Conservation (phyloP, 805 yeast species). For the Candida qinlingensis region DNA sequence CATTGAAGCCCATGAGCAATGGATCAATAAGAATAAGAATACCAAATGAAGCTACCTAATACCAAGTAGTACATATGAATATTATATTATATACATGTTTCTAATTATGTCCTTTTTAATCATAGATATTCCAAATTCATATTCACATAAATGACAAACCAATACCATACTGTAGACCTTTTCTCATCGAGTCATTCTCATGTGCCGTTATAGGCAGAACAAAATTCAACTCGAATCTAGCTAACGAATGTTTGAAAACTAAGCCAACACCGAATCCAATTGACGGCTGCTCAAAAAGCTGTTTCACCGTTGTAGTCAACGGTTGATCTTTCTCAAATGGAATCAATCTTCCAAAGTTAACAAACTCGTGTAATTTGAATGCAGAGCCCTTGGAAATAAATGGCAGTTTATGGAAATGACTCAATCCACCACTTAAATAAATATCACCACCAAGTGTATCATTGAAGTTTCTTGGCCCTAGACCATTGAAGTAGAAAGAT, state of each 20-base stretch:
- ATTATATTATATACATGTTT: too few species aligned
- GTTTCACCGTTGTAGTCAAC: constrained; percentile 17
- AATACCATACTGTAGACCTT: constrained; percentile 64
- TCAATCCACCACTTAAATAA: constrained; percentile 49
- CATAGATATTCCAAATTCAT: neutral
- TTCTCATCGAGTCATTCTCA: constrained; percentile 44
- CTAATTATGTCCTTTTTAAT: neutral
- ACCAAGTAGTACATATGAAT: too few species aligned
- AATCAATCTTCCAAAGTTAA: constrained; percentile 59
- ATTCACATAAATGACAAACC: constrained; percentile 46
- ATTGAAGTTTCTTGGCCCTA: constrained; percentile 54
- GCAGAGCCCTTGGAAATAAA: constrained; percentile 41
- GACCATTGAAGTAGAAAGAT: constrained; percentile 61
- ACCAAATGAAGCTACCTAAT: too few species aligned
- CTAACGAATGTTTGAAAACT: constrained; percentile 56
- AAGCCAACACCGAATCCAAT: constrained; percentile 56
- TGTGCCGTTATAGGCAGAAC: constrained; percentile 54
- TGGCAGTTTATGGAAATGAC: constrained; percentile 60
- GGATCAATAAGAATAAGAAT: constrained; percentile 33
- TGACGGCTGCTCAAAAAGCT: constrained; percentile 38
- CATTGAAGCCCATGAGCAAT: constrained; percentile 51
- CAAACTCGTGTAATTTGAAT: constrained; percentile 56
- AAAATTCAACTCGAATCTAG: constrained; percentile 63
- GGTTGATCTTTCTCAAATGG: constrained; percentile 30
- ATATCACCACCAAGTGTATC: constrained; percentile 67